These are phyloP conservation scores for Claviceps sp. DNA, from an alignment of 2,329 filamentous ascomycete species.

Conservation along the genomic window DNA sequence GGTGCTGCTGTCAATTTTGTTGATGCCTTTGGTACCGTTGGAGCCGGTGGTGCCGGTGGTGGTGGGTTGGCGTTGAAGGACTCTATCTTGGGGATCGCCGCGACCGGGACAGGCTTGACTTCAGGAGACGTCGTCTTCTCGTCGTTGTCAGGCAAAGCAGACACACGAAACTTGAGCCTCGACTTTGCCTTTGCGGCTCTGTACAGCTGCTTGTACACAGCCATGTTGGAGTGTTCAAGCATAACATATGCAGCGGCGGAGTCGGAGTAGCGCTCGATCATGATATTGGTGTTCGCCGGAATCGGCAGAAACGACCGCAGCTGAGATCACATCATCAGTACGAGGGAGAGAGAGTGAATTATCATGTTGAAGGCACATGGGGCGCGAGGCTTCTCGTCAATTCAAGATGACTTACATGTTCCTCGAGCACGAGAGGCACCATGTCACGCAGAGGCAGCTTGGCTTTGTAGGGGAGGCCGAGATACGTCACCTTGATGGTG, in stretches of 20 bases:
- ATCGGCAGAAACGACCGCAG: slow-evolving; percentile 24
- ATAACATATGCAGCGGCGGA: slow-evolving; percentile 70
- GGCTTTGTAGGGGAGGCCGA: slow-evolving; percentile 66
- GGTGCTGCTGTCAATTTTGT: no score
- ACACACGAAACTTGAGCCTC: slow-evolving; percentile 81
- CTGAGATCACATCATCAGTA: slow-evolving; percentile 9
- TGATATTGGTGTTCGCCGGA: slow-evolving; percentile 24
- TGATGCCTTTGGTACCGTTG: no score
- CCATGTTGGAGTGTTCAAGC: slow-evolving; percentile 62
- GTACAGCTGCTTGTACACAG: slow-evolving; percentile 93
- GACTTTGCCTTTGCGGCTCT: slow-evolving; percentile 95
- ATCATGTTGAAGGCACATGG: not conserved
- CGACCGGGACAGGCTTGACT: slow-evolving; percentile 25
- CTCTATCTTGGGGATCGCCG: not conserved
- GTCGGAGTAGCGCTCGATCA: slow-evolving; percentile 91
- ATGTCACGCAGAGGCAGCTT: slow-evolving; percentile 85
- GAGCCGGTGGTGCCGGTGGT: slow-evolving; percentile 1
- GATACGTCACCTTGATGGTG: slow-evolving; percentile 72
- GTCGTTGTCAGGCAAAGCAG: slow-evolving; percentile 25
- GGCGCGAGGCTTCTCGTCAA: not conserved
- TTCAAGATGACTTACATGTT: slow-evolving; percentile 55
- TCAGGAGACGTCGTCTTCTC: slow-evolving; percentile 19
- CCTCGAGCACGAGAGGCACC: slow-evolving; percentile 56
- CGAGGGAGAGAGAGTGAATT: not conserved
- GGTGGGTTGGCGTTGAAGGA: slow-evolving; percentile 6